Base-by-base conservation (phyloP, 1,284 basidiomycete species). In the Pholiota adiposa region DNA sequence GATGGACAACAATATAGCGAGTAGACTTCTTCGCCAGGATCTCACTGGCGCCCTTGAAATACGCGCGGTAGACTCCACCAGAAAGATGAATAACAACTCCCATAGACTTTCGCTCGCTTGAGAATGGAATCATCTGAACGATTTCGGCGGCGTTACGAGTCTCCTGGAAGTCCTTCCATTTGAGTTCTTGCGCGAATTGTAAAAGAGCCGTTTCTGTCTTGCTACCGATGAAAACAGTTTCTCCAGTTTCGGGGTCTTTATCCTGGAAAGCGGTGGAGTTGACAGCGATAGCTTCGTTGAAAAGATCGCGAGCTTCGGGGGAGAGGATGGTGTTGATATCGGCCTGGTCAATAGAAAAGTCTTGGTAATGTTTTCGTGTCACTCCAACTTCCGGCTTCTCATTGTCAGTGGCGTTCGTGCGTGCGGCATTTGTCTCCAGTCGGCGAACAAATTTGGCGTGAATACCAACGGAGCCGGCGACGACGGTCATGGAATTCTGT, bases 181-280 rank as follows among this genome's bases (percentile, higher is more conserved):
- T 79, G 50, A 93, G 86, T 54, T 93, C 87, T 78, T 92, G 90
- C n/a, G 93, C 93, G 68, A 98, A 94, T 65, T 88, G 85, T 21
- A 99, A 81, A 23, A 99, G 82, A 0, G 97, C 97, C 0, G 92
- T 95, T 80, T 99, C 97, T 6, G 97, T 98, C 84, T 99, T 98
- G 80, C 87, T 94, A 5, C 97, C 97, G 53, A 98, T 84, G 70
- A 98, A 97, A 21, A 85, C 79, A 36, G 76, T 67, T 64, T 87
- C 79, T n/a, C 84, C 86, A 6, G 83, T 84, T 46, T 87, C 86
- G 19, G 85, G 77, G 72, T 94, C 86, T 41, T 72, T 77, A 67
- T 96, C 94, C 75, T 97, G 92, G 75, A 98, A 99, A 12, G 96
- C 97, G 7, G 97, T 98, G 9, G 95, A 96, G 78, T 98, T 98